phyloP scores from a whole-genome alignment of 2,329 filamentous ascomycete genomes.

The Apiospora marii region DNA sequence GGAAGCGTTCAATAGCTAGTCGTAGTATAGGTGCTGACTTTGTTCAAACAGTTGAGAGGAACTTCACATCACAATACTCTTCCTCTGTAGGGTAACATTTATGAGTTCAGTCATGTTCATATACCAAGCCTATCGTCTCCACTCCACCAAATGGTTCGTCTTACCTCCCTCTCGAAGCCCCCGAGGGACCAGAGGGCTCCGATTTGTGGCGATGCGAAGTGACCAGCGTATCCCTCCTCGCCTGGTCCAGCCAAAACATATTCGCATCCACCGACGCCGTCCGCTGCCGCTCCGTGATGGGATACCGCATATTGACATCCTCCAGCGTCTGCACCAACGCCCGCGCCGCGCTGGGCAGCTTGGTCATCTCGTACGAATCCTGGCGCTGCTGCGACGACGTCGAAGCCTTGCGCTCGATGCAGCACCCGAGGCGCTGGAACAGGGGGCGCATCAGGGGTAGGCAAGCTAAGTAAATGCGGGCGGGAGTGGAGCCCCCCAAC shows the following conservation, averaged over 20 bases:
- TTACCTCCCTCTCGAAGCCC: too few species aligned
- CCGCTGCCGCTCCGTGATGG: neutral
- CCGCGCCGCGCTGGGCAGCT: neutral
- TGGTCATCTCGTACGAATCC: neutral
- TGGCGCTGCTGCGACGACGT: neutral
- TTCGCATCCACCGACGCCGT: neutral
- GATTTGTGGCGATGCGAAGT: neutral
- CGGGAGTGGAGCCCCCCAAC: neutral
- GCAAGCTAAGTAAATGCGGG: neutral
- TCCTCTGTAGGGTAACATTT: too few species aligned
- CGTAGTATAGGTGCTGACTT: too few species aligned
- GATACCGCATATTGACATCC: neutral
- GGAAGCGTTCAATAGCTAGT: too few species aligned
- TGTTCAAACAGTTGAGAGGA: too few species aligned
- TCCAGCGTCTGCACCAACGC: neutral
- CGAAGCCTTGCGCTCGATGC: neutral
- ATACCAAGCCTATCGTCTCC: too few species aligned
- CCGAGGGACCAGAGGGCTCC: neutral
- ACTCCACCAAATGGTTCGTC: too few species aligned
- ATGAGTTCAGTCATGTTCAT: too few species aligned
- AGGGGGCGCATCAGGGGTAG: conserved; percentile 24
- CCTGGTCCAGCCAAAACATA: neutral
- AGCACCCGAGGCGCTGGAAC: conserved; percentile 22
- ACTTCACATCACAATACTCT: too few species aligned
- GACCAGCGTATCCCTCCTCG: too few species aligned